Percentiles rank a stretch among this genome's conserved stretches.
phyloP scores from a whole-genome alignment of 1,284 basidiomycete genomes.

The Leccinum subrobustum region DNA sequence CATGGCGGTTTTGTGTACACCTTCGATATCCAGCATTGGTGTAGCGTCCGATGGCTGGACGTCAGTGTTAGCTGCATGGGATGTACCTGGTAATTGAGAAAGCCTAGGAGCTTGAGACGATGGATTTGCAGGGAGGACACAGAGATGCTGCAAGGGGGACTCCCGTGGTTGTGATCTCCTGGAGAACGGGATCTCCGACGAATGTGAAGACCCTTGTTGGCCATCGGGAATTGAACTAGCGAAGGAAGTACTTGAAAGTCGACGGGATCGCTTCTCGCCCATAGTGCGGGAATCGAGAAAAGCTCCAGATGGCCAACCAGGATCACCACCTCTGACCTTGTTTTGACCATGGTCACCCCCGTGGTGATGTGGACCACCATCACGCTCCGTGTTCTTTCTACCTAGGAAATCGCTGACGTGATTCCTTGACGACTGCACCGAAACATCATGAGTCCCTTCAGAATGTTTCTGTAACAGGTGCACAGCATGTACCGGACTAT shows the following conservation, averaged over 20 bases:
- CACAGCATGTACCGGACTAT: slow-evolving; percentile 39
- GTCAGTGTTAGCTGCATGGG: slow-evolving; percentile 38
- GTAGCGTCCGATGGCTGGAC: slow-evolving; percentile 36
- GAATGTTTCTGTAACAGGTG: slow-evolving; percentile 51
- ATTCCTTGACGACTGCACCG: slow-evolving; percentile 18
- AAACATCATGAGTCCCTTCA: slow-evolving; percentile 19
- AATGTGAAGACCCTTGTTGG: slow-evolving; percentile 24
- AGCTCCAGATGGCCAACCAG: slow-evolving; percentile 9
- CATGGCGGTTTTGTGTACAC: slow-evolving; percentile 82
- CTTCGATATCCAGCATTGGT: slow-evolving; percentile 61
- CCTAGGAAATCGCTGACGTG: slow-evolving; percentile 18
- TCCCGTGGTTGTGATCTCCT: slow-evolving; percentile 26
- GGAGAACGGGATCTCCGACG: slow-evolving; percentile 24
- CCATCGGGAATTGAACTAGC: slow-evolving; percentile 27
- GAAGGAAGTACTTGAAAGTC: slow-evolving; percentile 29
- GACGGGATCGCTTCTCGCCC: slow-evolving; percentile 27
- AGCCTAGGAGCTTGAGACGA: slow-evolving; percentile 8
- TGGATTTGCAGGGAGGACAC: slow-evolving; percentile 21
- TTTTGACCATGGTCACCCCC: slow-evolving; percentile 23
- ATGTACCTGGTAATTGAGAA: slow-evolving; percentile 38
- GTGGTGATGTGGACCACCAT: slow-evolving; percentile 10
- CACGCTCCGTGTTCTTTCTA: slow-evolving; percentile 23
- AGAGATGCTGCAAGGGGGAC: slow-evolving; percentile 38
- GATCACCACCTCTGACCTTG: slow-evolving; percentile 22
- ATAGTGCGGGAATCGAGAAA: slow-evolving; percentile 20